These are phyloP conservation scores for Claviceps sp. DNA, from an alignment of 2,329 filamentous ascomycete genomes.

Conservation along the genomic window DNA sequence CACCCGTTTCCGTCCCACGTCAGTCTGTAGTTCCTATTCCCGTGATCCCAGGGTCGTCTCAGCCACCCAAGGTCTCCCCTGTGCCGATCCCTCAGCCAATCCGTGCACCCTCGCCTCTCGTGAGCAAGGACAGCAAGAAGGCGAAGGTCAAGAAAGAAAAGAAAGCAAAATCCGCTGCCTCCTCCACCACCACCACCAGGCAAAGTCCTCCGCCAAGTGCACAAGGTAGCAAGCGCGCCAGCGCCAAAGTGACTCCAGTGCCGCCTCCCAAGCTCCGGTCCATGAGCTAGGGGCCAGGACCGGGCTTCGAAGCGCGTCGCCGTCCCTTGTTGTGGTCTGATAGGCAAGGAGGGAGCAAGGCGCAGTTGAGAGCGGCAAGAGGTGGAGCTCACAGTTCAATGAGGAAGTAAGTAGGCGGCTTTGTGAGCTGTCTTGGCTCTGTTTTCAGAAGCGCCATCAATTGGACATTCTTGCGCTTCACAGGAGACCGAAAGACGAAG, in stretches of 20 bases:
- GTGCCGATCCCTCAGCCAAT: constrained; percentile 10
- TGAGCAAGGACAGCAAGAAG: constrained; percentile 16
- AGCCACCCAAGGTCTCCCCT: constrained; percentile 14
- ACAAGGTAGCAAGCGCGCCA: constrained; percentile 7
- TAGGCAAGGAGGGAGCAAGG: neutral
- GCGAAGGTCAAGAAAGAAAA: constrained; percentile 18
- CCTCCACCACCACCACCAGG: constrained; percentile 1
- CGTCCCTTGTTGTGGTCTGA: neutral
- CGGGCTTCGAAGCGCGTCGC: neutral
- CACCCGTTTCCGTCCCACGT: constrained; percentile 16
- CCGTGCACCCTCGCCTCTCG: constrained; percentile 10
- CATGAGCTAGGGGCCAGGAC: constrained; percentile 12
- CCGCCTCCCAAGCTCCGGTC: constrained; percentile 11
- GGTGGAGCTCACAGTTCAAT: neutral
- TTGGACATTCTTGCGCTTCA: too few species aligned
- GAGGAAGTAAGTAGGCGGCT: neutral
- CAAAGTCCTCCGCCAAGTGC: constrained; percentile 11
- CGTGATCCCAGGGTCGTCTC: constrained; percentile 18
- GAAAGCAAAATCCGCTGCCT: constrained; percentile 11
- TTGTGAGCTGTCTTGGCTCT: neutral
- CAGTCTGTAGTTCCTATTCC: constrained; percentile 23
- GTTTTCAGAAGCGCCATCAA: too few species aligned
- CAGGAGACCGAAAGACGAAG: neutral
- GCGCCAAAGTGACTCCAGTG: constrained; percentile 14
- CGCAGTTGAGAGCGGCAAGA: neutral